These are phyloP conservation scores for Annulohypoxylon moriforme DNA, from an alignment of 495 filamentous ascomycete species.

Conservation along the genomic window DNA sequence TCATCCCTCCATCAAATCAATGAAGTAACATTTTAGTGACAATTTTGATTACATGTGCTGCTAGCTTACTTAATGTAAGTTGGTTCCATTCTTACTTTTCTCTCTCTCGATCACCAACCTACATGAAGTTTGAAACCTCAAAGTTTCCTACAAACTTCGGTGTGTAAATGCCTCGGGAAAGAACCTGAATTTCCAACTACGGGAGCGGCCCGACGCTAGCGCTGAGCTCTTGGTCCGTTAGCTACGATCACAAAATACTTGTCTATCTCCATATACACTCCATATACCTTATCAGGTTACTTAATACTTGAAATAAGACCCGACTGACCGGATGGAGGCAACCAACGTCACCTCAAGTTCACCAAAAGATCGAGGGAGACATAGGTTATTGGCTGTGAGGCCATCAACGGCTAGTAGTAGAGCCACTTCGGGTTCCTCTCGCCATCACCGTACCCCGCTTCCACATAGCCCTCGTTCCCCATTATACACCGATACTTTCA, in stretches of 20 bases:
- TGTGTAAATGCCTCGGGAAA: conserved; percentile 8
- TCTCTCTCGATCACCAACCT: conserved; percentile 12
- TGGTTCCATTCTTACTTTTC: conserved; percentile 9
- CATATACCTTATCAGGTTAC: background rate
- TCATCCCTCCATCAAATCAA: background rate
- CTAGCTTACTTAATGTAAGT: conserved; percentile 16
- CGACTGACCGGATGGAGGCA: conserved; percentile 34
- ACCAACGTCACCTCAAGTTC: conserved; percentile 22
- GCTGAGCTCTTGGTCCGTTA: conserved; percentile 29
- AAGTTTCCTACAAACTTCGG: background rate
- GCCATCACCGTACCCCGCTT: conserved; percentile 33
- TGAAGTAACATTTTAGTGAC: background rate
- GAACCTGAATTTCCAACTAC: conserved; percentile 19
- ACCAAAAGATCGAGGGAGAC: conserved; percentile 33
- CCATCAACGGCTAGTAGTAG: conserved; percentile 22
- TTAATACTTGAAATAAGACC: background rate
- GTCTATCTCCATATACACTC: background rate
- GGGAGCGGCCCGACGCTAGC: conserved; percentile 40
- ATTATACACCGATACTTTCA: conserved; percentile 31
- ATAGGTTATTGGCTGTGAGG: conserved; percentile 37
- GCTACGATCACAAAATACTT: background rate
- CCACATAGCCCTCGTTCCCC: conserved; percentile 31
- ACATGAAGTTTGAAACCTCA: conserved; percentile 3
- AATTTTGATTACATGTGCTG: background rate
- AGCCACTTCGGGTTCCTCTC: conserved; percentile 25